Evolutionary conservation across 176 grass and related monocot species (phyloP).

Genomic region (Ampelocalamus luodianensis): DNA sequence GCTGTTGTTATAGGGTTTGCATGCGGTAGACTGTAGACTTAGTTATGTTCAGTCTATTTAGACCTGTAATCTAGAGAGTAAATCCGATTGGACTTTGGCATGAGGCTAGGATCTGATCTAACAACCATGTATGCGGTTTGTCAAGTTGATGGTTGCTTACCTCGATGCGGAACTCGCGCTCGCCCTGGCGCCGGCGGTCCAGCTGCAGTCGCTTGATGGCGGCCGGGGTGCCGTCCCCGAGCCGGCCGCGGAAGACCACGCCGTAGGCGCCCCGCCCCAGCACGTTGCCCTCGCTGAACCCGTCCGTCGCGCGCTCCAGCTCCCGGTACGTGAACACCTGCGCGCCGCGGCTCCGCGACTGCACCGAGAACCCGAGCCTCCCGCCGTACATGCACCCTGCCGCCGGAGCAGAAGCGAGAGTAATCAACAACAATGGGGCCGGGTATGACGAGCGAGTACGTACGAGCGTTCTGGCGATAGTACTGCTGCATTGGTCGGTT

Average conservation of each 20-base stretch:
- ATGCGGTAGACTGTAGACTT: too few relatives aligned
- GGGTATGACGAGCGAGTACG: background rate
- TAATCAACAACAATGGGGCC: background rate
- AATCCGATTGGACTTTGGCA: too few relatives aligned
- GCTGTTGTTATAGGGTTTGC: too few relatives aligned
- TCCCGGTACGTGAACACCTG: slow-evolving; percentile 98
- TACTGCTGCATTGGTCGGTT: background rate
- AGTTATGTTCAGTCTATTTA: too few relatives aligned
- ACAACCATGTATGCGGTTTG: background rate
- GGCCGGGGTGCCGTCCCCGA: slow-evolving; percentile 78
- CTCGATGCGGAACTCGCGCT: slow-evolving; percentile 96
- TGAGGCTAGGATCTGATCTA: too few relatives aligned
- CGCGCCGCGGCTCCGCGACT: slow-evolving; percentile 53
- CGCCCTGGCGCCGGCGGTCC: slow-evolving; percentile 77
- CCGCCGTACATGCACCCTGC: slow-evolving; percentile 82
- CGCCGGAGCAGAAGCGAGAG: slow-evolving; percentile 11
- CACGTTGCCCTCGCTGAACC: slow-evolving; percentile 83
- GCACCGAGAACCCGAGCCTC: slow-evolving; percentile 59
- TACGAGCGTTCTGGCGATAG: background rate
- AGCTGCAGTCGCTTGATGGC: slow-evolving; percentile 86
- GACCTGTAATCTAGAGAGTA: too few relatives aligned
- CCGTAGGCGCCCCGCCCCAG: slow-evolving; percentile 67
- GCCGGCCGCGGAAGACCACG: slow-evolving; percentile 69
- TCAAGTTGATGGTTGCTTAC: slow-evolving; percentile 21
- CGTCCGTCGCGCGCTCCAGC: slow-evolving; percentile 83